Conservation (phyloP, 2,329 filamentous ascomycete genomes). For the Phoma herbarum region DNA sequence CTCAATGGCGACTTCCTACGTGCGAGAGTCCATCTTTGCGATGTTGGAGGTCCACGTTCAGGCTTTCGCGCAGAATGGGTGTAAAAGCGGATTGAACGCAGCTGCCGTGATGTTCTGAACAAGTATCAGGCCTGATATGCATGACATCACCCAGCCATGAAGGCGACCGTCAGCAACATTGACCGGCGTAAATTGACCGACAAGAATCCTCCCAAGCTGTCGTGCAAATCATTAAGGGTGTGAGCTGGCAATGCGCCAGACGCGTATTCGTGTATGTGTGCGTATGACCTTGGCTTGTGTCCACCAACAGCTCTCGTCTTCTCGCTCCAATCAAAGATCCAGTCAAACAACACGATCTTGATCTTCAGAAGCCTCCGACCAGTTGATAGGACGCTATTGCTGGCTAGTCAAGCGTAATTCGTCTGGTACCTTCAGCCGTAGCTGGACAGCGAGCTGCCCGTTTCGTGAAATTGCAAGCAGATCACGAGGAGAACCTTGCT, state of each 20-base stretch:
- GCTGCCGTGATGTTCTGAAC: not conserved
- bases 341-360: conserved; percentile 1
- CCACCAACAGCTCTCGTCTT: conserved; percentile 11
- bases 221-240: not conserved
- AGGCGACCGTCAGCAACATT: not conserved
- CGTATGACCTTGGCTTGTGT: conserved; percentile 6
- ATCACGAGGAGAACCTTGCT: conserved; percentile 14
- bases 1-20: too few species aligned
- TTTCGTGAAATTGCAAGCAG: conserved; percentile 7
- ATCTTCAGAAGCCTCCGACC: not conserved
- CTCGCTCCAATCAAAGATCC: conserved; percentile 2
- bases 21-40: not conserved
- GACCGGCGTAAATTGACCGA: not conserved
- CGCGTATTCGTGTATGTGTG: not conserved
- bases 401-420: conserved; percentile 10
- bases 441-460: conserved; percentile 12
- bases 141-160: not conserved
- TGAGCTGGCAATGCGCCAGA: conserved; percentile 4
- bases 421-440: conserved; percentile 13
- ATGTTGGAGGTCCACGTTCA: not conserved
- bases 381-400: conserved; percentile 8
- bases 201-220: not conserved
- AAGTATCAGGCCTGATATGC: not conserved
- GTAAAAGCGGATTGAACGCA: not conserved
- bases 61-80: not conserved